phyloP scores from a whole-genome alignment of 192 early-diverging fungal genomes.

The Coemansia sp. region DNA sequence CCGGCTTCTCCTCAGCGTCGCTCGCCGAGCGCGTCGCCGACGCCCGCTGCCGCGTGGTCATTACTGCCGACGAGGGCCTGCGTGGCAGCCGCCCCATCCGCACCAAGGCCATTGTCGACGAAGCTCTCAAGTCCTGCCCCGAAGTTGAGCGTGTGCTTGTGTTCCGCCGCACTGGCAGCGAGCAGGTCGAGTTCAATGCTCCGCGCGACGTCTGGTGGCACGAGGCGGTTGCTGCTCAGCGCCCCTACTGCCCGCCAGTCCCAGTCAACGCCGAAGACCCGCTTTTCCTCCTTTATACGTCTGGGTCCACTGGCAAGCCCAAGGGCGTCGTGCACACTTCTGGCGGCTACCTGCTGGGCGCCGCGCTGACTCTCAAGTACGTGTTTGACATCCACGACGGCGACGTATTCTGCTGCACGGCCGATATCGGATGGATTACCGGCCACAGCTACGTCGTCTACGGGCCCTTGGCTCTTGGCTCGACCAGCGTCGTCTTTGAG shows the following conservation, averaged over 20 bases:
- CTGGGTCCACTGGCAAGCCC: conserved; percentile 87
- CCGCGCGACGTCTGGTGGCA: conserved; percentile 95
- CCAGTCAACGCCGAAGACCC: conserved; percentile 91
- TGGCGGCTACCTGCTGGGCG: conserved; percentile 93
- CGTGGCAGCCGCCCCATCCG: conserved; percentile 89
- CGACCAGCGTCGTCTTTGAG: conserved; percentile 94
- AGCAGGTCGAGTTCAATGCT: conserved; percentile 69
- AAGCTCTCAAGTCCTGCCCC: conserved; percentile 79
- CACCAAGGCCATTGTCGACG: conserved; percentile 94
- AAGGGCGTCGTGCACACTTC: conserved; percentile 96
- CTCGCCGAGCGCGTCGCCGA: conserved; percentile 92
- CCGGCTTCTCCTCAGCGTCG: conserved; percentile 93
- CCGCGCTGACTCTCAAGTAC: conserved; percentile 84
- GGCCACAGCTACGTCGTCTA: conserved; percentile 93
- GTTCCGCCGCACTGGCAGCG: conserved; percentile 86
- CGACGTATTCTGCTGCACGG: conserved; percentile 93
- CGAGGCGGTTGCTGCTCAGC: conserved; percentile 82
- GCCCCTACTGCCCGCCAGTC: conserved; percentile 86
- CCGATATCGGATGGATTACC: conserved; percentile 93
- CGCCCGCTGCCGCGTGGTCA: conserved; percentile 75
- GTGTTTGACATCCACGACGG: conserved; percentile 92
- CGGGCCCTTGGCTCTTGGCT: conserved; percentile 85
- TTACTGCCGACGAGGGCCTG: conserved; percentile 94
- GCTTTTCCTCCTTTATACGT: conserved; percentile 94
- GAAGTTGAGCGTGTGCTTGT: conserved; percentile 86